Evolutionary conservation across 2,329 filamentous ascomycete species (phyloP).

Genomic region (Colletotrichum sp.): DNA sequence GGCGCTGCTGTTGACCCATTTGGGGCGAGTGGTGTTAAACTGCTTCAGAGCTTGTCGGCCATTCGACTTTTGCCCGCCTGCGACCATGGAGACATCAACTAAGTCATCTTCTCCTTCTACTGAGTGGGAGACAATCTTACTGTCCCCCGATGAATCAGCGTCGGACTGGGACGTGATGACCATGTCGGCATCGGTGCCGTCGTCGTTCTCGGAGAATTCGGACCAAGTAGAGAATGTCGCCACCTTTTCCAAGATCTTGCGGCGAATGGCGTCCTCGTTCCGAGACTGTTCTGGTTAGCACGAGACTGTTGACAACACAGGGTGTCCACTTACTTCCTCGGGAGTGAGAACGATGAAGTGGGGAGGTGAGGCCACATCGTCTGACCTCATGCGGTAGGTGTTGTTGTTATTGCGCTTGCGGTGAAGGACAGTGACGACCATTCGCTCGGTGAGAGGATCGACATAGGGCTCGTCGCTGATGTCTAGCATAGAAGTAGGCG

Average conservation of each 20-base stretch:
- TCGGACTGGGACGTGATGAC: conserved; percentile 69
- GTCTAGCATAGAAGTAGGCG: conserved; percentile 55
- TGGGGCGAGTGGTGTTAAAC: conserved; percentile 56
- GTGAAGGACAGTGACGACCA: conserved; percentile 77
- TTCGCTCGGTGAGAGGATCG: conserved; percentile 65
- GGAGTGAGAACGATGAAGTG: conserved; percentile 78
- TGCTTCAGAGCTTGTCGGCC: conserved; percentile 38
- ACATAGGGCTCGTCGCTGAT: conserved; percentile 41
- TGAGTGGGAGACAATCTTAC: conserved; percentile 77
- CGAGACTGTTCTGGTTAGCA: conserved; percentile 41
- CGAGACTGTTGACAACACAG: conserved; percentile 26
- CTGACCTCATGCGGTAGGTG: conserved; percentile 8
- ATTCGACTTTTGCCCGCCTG: conserved; percentile 46
- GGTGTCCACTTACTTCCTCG: conserved; percentile 63
- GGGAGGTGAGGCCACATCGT: conserved; percentile 48
- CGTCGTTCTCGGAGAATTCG: conserved; percentile 50
- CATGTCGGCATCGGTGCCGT: conserved; percentile 70
- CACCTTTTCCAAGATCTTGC: conserved; percentile 80
- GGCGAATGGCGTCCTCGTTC: conserved; percentile 72
- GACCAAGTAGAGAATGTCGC: conserved; percentile 77
- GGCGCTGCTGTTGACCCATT: conserved; percentile 55
- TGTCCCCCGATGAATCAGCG: conserved; percentile 70
- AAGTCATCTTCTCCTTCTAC: conserved; percentile 89
- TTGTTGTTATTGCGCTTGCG: conserved; percentile 35
- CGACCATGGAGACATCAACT: conserved; percentile 87